Percentiles rank a stretch among this genome's conserved stretches.
Evolutionary conservation across 2,329 filamentous ascomycete species (phyloP).

Genomic region (Neobulgaria alba): DNA sequence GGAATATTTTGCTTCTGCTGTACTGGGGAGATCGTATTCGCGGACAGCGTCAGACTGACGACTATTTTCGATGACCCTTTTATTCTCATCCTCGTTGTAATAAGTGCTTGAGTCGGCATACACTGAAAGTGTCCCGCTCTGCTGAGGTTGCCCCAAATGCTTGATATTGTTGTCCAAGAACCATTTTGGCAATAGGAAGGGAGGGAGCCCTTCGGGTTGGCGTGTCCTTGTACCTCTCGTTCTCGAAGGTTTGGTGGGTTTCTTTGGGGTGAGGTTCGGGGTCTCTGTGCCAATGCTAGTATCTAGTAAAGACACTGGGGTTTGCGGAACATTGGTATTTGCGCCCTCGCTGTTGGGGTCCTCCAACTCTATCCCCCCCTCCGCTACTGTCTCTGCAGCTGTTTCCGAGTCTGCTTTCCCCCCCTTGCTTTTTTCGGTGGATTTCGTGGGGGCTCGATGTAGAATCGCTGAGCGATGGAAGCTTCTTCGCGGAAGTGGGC

Average conservation of each 20-base stretch:
- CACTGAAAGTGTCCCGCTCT: constrained; percentile 17
- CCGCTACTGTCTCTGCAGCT: constrained; percentile 9
- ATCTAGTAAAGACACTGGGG: too few species aligned
- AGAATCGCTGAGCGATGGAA: constrained; percentile 25
- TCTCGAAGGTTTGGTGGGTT: constrained; percentile 1
- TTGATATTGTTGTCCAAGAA: constrained; percentile 46
- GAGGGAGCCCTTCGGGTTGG: constrained; percentile 34
- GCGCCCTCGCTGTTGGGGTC: constrained; percentile 5
- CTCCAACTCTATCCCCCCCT: constrained; percentile 6
- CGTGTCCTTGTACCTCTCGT: constrained; percentile 14
- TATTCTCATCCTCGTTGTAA: constrained; percentile 5
- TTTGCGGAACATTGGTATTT: neutral
- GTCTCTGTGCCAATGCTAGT: constrained; percentile 6
- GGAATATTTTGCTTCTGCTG: constrained; percentile 20
- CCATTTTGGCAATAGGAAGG: constrained; percentile 45
- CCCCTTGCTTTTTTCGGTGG: constrained; percentile 7
- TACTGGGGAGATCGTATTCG: constrained; percentile 11
- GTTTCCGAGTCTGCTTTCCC: constrained; percentile 9
- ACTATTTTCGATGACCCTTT: constrained; percentile 1
- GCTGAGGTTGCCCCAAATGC: constrained; percentile 10
- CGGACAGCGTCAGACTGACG: constrained; percentile 6
- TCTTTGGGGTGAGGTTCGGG: neutral
- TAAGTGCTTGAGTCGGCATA: constrained; percentile 7
- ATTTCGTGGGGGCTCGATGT: constrained; percentile 20
- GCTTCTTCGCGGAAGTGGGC: constrained; percentile 18